phyloP scores from a whole-genome alignment of 1,284 basidiomycete genomes.

The Fomitopsis palustris region DNA sequence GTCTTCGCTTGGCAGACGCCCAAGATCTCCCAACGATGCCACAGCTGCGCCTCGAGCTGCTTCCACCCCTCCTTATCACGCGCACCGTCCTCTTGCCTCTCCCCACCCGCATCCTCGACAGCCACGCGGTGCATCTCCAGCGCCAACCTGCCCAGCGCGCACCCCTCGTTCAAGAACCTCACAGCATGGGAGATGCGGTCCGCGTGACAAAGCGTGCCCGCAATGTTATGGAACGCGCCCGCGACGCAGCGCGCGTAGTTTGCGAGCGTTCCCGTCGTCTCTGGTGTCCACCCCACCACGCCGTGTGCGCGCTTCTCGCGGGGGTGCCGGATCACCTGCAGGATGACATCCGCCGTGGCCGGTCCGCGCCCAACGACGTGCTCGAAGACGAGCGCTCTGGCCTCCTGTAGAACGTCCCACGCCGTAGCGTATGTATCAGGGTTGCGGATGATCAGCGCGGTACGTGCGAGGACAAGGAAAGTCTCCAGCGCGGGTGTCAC shows the following conservation, averaged over 20 bases:
- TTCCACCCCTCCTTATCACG: constrained; percentile 45
- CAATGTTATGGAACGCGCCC: constrained; percentile 64
- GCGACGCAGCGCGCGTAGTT: constrained; percentile 65
- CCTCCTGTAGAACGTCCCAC: constrained; percentile 46
- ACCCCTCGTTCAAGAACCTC: constrained; percentile 62
- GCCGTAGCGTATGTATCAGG: constrained; percentile 48
- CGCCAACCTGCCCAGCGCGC: constrained; percentile 48
- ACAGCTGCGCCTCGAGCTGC: constrained; percentile 59
- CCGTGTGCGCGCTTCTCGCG: constrained; percentile 1
- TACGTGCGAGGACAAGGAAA: constrained; percentile 55
- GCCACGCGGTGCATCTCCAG: constrained; percentile 21
- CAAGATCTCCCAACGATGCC: constrained; percentile 75
- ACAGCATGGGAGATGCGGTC: constrained; percentile 56
- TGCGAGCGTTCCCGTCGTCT: constrained; percentile 21
- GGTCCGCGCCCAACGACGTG: background rate
- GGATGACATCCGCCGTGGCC: background rate
- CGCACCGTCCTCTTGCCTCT: constrained; percentile 10
- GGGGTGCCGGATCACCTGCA: background rate
- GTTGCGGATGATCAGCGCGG: constrained; percentile 39
- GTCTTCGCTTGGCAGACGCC: constrained; percentile 73
- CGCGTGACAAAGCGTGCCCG: constrained; percentile 60
- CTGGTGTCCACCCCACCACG: background rate
- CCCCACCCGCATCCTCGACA: background rate
- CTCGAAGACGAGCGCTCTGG: constrained; percentile 21
- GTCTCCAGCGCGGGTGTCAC: constrained; percentile 56